Conservation (phyloP, 148 eudicot species). For the Spergularia marina region DNA sequence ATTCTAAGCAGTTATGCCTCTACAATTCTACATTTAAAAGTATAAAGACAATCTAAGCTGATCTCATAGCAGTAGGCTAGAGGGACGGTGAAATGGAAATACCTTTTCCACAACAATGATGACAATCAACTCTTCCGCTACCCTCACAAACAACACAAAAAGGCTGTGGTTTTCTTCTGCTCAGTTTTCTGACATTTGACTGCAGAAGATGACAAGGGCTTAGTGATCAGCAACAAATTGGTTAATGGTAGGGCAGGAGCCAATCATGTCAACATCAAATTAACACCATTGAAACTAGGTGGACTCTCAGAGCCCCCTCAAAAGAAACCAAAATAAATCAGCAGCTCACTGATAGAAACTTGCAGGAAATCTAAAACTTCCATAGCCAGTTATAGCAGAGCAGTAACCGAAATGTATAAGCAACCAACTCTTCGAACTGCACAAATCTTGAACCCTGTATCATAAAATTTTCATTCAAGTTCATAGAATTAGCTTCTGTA, state of each 20-base stretch:
- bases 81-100: conserved; percentile 17
- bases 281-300: background rate
- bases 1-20: background rate
- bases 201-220: conserved; percentile 27
- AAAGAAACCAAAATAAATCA: background rate
- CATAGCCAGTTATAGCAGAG: no score
- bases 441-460: no score
- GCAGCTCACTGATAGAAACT: background rate
- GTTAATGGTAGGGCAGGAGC: background rate
- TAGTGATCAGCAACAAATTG: background rate
- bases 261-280: background rate
- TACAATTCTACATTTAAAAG: background rate
- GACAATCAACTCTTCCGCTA: conserved; percentile 70
- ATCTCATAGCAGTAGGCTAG: background rate
- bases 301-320: background rate
- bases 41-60: background rate
- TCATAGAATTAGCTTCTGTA: no score
- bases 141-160: conserved; percentile 70
- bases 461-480: no score
- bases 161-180: conserved; percentile 51
- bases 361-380: background rate
- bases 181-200: conserved; percentile 69
- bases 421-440: no score
- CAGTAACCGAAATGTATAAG: no score
- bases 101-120: conserved; percentile 73